These are phyloP conservation scores for Volvariella volvacea DNA, from an alignment of 1,284 basidiomycete genomes.

Conservation along the genomic window DNA sequence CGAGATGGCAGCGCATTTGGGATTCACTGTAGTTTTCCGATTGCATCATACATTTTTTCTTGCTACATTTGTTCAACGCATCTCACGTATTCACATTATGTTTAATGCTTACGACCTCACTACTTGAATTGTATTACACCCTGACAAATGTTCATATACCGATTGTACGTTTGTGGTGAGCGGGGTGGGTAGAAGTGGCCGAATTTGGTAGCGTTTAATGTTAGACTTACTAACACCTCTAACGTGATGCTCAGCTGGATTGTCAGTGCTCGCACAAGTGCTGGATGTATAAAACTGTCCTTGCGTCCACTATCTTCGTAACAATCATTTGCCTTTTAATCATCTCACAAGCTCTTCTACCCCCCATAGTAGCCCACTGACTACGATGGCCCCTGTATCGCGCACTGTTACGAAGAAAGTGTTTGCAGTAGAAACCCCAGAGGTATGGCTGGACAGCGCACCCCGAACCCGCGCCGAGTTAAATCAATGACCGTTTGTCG, in stretches of 20 bases:
- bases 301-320: no score
- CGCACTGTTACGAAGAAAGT: slow-evolving; percentile 73
- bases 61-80: neutral
- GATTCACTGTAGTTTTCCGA: slow-evolving; percentile 30
- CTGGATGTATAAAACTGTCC: no score
- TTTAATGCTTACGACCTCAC: no score
- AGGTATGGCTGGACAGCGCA: no score
- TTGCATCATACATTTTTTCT: neutral
- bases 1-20: slow-evolving; percentile 30
- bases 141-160: neutral
- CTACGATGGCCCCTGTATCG: slow-evolving; percentile 34
- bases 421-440: slow-evolving; percentile 72
- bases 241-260: no score
- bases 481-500: no score
- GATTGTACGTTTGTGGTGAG: neutral
- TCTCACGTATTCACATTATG: neutral
- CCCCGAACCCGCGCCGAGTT: no score
- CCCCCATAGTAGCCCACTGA: neutral
- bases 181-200: neutral
- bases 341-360: neutral
- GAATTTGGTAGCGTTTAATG: neutral
- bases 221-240: no score
- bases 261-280: no score
- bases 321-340: no score
- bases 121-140: neutral